Conservation (phyloP, 1,284 basidiomycete species). For the Puccinia brachypodii region DNA sequence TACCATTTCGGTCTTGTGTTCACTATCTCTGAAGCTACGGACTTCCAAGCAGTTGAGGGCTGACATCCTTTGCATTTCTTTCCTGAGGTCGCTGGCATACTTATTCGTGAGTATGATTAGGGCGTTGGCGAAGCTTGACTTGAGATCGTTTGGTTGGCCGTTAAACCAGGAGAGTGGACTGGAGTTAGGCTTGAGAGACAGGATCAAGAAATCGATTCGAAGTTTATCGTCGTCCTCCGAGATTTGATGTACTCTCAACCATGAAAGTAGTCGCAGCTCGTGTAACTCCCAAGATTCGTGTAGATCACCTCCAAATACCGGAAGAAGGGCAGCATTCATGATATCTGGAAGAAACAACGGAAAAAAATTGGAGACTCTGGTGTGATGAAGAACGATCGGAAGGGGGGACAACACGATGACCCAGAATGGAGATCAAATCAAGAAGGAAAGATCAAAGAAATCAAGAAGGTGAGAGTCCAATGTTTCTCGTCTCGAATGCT, state of each 20-base stretch:
- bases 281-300: slow-evolving; percentile 36
- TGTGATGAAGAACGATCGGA: not conserved
- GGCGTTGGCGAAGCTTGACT: slow-evolving; percentile 15
- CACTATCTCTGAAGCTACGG: slow-evolving; percentile 38
- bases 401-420: too few relatives aligned
- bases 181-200: slow-evolving; percentile 32
- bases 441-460: not conserved
- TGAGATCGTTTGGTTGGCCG: slow-evolving; percentile 21
- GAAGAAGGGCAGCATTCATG: slow-evolving; percentile 20
- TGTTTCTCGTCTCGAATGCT: too few relatives aligned
- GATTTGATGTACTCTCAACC: slow-evolving; percentile 28
- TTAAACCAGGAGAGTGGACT: slow-evolving; percentile 30
- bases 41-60: slow-evolving; percentile 35
- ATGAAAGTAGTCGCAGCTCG: slow-evolving; percentile 33
- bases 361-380: not conserved
- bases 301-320: slow-evolving; percentile 22
- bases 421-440: too few relatives aligned
- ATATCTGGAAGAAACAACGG: not conserved
- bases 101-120: slow-evolving; percentile 21
- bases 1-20: slow-evolving; percentile 44
- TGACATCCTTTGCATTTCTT: slow-evolving; percentile 37
- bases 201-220: slow-evolving; percentile 25
- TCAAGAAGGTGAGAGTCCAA: not conserved
- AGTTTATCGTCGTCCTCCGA: slow-evolving; percentile 22
- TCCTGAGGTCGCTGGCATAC: slow-evolving; percentile 33